Base-by-base conservation (phyloP, 345 rosid species). In the Acer saccharum region DNA sequence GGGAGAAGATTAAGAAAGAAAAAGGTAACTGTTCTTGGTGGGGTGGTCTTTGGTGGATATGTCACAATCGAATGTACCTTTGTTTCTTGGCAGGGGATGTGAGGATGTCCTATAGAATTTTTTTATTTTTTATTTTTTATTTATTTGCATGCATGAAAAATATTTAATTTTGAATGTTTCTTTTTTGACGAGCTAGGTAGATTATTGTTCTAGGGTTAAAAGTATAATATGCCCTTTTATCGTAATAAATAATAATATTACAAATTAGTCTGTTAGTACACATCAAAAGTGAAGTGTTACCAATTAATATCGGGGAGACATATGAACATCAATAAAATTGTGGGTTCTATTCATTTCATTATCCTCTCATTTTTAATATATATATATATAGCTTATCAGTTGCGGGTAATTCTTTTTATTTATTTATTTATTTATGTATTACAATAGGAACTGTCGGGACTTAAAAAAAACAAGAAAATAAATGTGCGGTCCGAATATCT, bases 21-120 rank as follows among this genome's bases (percentile, higher is more conserved):
- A 79, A 82, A 79, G 69, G 52, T 64, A 52, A 68, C 73, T 60
- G 64, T n/a, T 73, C 72, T 70, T 65, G 84, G 82, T 78, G 87
- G 78, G 81, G 82, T 48, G 74, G 80, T 68, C 80, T 69, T 58
- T 7, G 83, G 82, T 81, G 86, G 87, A 80, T 71, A 78, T 77
- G 86, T 83, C 89, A 69, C 77, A 29, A 62, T 81, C 83, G 78
- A 83, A 80, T 69, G 77, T 43, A 74, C 84, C 84, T 80, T 88
- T 84, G 75, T 75, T 83, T 76, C 82, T 68, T 69, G 73, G 80
- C 58, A 62, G 74, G 79, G 61, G 58, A 41, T 79, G 76, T 69
- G 74, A 77, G 61, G 58, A 41, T 79, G 77, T 77, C 81, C 72
- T 74, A 62, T 14, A n/a, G 65, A 5, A 16, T 27, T 46, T 43